Evolutionary conservation across 495 filamentous ascomycete genomes (phyloP).

Genomic region (Aspergillus diversus): DNA sequence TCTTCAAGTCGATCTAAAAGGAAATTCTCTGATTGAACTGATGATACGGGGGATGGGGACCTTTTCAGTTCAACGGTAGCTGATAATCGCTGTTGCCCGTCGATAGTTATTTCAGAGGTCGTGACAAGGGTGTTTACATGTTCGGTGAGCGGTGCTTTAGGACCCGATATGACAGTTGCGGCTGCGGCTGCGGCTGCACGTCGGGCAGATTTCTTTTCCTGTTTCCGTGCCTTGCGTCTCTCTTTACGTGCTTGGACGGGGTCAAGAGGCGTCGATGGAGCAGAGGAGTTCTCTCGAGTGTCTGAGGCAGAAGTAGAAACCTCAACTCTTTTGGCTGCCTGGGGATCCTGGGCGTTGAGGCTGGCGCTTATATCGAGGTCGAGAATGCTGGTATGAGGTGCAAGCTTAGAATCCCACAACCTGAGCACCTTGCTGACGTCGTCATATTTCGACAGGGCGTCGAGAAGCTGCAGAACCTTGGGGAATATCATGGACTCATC

Average conservation of each 20-base stretch:
- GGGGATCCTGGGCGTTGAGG: background rate
- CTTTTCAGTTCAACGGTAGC: background rate
- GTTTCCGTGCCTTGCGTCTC: conserved; percentile 27
- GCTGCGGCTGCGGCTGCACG: conserved; percentile 1
- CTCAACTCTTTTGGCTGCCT: background rate
- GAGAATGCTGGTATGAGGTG: conserved; percentile 26
- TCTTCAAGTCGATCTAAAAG: conserved; percentile 38
- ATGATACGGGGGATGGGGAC: conserved; percentile 12
- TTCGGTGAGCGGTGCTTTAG: background rate
- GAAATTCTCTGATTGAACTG: conserved; percentile 29
- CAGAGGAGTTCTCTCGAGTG: background rate
- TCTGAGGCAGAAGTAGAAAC: background rate
- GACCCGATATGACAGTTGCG: background rate
- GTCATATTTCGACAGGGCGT: conserved; percentile 37
- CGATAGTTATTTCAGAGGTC: background rate
- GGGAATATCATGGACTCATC: conserved; percentile 40
- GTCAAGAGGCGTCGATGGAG: background rate
- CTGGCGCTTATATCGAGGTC: conserved; percentile 26
- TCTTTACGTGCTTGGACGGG: conserved; percentile 20
- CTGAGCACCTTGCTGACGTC: conserved; percentile 46
- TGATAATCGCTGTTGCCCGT: background rate
- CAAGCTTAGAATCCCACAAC: conserved; percentile 27
- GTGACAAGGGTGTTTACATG: background rate
- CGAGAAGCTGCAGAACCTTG: conserved; percentile 37
- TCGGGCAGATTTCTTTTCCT: conserved; percentile 23